Evolutionary conservation across 1,284 basidiomycete species (phyloP), one percentile per base, ranked within the genome.

Genomic region (Ceratobasidium sp.): DNA sequence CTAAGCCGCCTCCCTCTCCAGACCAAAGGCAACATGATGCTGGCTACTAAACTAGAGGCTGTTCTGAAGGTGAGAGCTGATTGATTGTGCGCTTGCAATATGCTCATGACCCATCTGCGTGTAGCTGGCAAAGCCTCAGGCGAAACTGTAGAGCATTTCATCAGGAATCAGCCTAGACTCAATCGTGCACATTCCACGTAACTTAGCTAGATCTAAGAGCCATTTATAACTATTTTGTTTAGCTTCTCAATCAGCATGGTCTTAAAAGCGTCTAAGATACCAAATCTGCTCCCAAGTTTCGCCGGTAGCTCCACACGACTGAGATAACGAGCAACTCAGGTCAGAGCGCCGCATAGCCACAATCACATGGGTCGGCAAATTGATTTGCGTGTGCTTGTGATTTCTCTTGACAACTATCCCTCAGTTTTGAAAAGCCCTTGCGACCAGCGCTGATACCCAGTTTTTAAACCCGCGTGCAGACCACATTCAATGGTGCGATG

Each of bases 1-100:
- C 62, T 71, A 50, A 73, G 45, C 16, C 6, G 43, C 43, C 30
- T 10, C 12, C 36, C 55, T n/a, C 28, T 58, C 14, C 18, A 92
- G 85, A 90, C 90, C 18, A 90, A 87, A 79, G 92, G 92, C 61
- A 94, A 94, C 81, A 89, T 93, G 80, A 93, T 94, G 92, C 85
- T 94, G 73, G 92, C 92, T 6, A 95, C 93, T 45, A 97, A 96
- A 82, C 91, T 97, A 59, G 90, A 92, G 76, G 84, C 82, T 16
- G 86, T 97, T 5, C 85, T 97, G 72, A 92, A 93, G 87, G 92
- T 91, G 73, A 64, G 85, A 77, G 28, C 59, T n/a, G 39, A 30
- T 43, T 48, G 23, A 26, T 12, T 55, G 58, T 36, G 12, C 55
- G 43, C 52, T 32, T 50, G 26, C 12, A 43, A 26, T 14, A 28